These are phyloP conservation scores for Chlamydomonas sp. DNA, from an alignment of 139 green algal genomes.

Conservation along the genomic window DNA sequence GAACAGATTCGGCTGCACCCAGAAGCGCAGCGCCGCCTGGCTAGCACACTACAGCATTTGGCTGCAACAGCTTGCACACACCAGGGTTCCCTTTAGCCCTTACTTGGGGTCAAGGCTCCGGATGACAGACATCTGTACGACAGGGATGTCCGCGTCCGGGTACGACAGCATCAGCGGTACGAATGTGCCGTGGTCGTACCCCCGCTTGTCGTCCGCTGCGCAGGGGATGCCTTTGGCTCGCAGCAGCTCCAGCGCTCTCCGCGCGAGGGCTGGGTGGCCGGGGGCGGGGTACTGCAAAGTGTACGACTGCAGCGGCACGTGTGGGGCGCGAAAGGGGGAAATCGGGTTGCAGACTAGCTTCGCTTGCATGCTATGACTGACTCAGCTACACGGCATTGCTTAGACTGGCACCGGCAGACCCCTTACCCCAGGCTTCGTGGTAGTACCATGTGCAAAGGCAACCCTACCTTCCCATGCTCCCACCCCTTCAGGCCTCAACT, in stretches of 20 bases:
- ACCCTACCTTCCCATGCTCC: too few relatives aligned
- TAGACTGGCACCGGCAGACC: too few relatives aligned
- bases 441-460: too few relatives aligned
- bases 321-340: background rate
- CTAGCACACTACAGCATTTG: background rate
- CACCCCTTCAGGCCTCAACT: too few relatives aligned
- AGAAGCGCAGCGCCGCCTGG: too few relatives aligned
- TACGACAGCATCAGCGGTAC: slow-evolving; percentile 79
- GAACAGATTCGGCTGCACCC: too few relatives aligned
- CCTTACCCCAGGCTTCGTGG: too few relatives aligned
- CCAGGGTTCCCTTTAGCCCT: slow-evolving; percentile 17
- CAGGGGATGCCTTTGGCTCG: slow-evolving; percentile 51
- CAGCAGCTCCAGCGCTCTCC: slow-evolving; percentile 58
- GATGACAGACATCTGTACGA: slow-evolving; percentile 74
- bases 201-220: slow-evolving; percentile 54
- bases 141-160: slow-evolving; percentile 70
- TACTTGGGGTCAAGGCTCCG: slow-evolving; percentile 49
- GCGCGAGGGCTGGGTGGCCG: slow-evolving; percentile 64
- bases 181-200: slow-evolving; percentile 84
- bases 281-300: slow-evolving; percentile 65
- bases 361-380: too few relatives aligned
- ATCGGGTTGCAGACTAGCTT: background rate
- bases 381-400: too few relatives aligned
- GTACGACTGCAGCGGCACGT: slow-evolving; percentile 57
- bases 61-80: background rate